Percentiles rank a stretch among this genome's conserved stretches.
phyloP scores from a whole-genome alignment of 2,329 filamentous ascomycete genomes.

The Sphaerulina vaccinii region DNA sequence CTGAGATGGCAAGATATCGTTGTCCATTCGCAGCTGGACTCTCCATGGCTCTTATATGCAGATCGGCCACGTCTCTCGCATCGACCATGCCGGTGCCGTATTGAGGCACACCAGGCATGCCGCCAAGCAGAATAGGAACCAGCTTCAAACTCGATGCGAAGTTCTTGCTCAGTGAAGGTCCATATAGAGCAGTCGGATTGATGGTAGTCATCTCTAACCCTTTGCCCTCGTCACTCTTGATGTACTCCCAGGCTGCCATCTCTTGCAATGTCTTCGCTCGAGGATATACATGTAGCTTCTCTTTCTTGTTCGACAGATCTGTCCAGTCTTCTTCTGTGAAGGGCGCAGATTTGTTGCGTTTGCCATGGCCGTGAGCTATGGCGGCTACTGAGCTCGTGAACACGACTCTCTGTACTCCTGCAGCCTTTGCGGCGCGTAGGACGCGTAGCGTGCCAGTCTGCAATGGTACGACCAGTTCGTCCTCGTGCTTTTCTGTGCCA shows the following conservation, averaged over 20 bases:
- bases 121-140: slow-evolving; percentile 15
- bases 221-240: slow-evolving; percentile 3
- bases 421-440: slow-evolving; percentile 13
- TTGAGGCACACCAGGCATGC: slow-evolving; percentile 19
- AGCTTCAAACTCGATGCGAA: slow-evolving; percentile 21
- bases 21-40: slow-evolving; percentile 13
- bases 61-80: slow-evolving; percentile 16
- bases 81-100: slow-evolving; percentile 23
- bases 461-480: slow-evolving; percentile 16
- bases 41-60: slow-evolving; percentile 18
- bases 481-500: slow-evolving; percentile 21
- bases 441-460: slow-evolving; percentile 18
- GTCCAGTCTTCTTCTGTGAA: slow-evolving; percentile 25
- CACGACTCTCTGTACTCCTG: slow-evolving; percentile 15
- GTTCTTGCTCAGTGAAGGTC: slow-evolving; percentile 18
- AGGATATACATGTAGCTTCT: slow-evolving; percentile 23
- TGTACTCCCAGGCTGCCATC: slow-evolving; percentile 20
- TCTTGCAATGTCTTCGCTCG: slow-evolving; percentile 23
- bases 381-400: slow-evolving; percentile 23
- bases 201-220: slow-evolving; percentile 18
- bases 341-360: slow-evolving; percentile 15
- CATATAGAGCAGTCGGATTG: slow-evolving; percentile 19
- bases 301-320: slow-evolving; percentile 19
- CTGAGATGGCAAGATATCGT: slow-evolving; percentile 19
- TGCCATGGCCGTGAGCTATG: slow-evolving; percentile 20